These are phyloP conservation scores for Lodderomyces elongisporus DNA, from an alignment of 1,139 yeast genomes.

Conservation along the genomic window DNA sequence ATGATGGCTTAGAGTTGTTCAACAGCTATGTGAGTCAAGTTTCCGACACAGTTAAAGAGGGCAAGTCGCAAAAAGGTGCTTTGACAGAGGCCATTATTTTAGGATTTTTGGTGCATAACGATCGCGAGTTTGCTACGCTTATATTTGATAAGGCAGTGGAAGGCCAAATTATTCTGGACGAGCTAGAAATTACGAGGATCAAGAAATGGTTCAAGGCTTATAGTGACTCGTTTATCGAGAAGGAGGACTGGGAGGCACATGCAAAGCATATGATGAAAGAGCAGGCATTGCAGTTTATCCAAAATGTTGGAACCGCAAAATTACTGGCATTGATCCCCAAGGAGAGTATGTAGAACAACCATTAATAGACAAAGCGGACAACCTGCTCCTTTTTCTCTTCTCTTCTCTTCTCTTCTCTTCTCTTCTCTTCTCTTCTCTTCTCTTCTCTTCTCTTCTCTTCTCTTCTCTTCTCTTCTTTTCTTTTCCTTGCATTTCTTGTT, in stretches of 20 bases:
- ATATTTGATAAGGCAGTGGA: slow-evolving; percentile 53
- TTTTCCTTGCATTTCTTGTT: no score
- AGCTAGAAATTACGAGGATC: slow-evolving; percentile 38
- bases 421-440: no score
- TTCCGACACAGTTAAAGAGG: slow-evolving; percentile 30
- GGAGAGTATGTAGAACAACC: no score
- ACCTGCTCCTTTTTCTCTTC: no score
- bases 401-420: no score
- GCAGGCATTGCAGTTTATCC: slow-evolving; percentile 8
- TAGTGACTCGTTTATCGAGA: slow-evolving; percentile 47
- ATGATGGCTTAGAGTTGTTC: slow-evolving; percentile 42
- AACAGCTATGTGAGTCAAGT: slow-evolving; percentile 45
- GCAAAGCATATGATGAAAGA: slow-evolving; percentile 8
- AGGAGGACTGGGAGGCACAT: slow-evolving; percentile 22
- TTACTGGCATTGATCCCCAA: no score
- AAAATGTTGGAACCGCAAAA: slow-evolving; percentile 6
- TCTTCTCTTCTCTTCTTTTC: no score
- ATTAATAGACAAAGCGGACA: no score
- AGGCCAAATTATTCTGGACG: slow-evolving; percentile 37
- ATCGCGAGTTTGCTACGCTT: slow-evolving; percentile 59
- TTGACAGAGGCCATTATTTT: slow-evolving; percentile 52
- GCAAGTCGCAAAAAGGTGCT: slow-evolving; percentile 39
- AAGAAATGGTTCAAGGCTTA: slow-evolving; percentile 48
- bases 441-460: no score
- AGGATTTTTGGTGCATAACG: slow-evolving; percentile 44